These are phyloP conservation scores for Pseudonitzschia multiseries DNA, from an alignment of 108 stramenopile species.

Conservation along the genomic window DNA sequence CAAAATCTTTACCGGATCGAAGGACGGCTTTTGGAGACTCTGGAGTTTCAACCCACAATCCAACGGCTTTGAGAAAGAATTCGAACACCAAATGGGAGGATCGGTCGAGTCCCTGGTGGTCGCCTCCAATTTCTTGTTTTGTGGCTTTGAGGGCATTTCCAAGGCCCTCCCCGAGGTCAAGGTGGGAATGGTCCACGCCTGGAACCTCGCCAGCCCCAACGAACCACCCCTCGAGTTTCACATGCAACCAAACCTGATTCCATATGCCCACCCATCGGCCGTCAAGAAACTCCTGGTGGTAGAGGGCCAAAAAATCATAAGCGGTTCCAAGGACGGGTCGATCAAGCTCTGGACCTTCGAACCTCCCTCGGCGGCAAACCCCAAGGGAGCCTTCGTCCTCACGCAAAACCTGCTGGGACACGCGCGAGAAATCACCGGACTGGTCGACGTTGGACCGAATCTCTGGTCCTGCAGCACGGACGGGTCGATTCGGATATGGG, in stretches of 20 bases:
- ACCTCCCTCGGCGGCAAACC: slow-evolving; percentile 30
- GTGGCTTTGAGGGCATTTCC: slow-evolving; percentile 72
- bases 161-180: slow-evolving; percentile 48
- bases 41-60: slow-evolving; percentile 55
- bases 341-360: slow-evolving; percentile 76
- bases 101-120: slow-evolving; percentile 65
- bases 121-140: slow-evolving; percentile 69
- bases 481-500: slow-evolving; percentile 82
- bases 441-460: slow-evolving; percentile 46
- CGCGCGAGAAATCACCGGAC: slow-evolving; percentile 72
- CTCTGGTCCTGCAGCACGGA: slow-evolving; percentile 73
- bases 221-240: slow-evolving; percentile 83
- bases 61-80: slow-evolving; percentile 62
- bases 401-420: slow-evolving; percentile 65
- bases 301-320: slow-evolving; percentile 51
- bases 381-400: slow-evolving; percentile 54
- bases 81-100: slow-evolving; percentile 79
- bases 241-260: slow-evolving; percentile 54
- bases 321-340: slow-evolving; percentile 64
- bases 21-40: slow-evolving; percentile 87
- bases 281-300: slow-evolving; percentile 45
- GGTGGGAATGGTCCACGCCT: slow-evolving; percentile 83
- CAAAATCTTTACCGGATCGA: slow-evolving; percentile 80
- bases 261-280: slow-evolving; percentile 69
- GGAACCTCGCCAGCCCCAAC: slow-evolving; percentile 68